Percentiles rank a stretch among this genome's conserved stretches.
Evolutionary conservation across 441 rosid species (phyloP).

Genomic region (Gossypium gossypioides): DNA sequence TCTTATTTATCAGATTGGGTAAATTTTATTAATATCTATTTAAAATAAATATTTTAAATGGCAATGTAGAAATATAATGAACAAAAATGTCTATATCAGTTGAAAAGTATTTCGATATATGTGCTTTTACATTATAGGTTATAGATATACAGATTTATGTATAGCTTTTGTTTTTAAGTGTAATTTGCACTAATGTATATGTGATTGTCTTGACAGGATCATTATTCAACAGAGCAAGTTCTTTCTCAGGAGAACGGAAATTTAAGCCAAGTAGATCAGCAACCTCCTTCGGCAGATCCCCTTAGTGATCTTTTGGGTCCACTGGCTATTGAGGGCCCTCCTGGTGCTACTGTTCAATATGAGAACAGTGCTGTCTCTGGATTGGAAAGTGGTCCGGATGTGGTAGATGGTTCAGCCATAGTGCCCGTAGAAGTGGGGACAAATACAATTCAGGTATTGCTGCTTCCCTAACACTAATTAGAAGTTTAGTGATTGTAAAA

Average conservation of each 20-base stretch:
- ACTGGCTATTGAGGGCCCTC: slow-evolving; percentile 81
- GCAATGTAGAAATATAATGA: background rate
- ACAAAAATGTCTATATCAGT: background rate
- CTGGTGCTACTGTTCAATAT: slow-evolving; percentile 34
- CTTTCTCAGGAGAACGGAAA: slow-evolving; percentile 49
- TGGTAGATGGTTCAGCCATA: slow-evolving; percentile 59
- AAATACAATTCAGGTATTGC: slow-evolving; percentile 64
- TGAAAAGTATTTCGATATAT: background rate
- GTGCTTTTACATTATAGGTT: background rate
- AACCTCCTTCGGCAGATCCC: slow-evolving; percentile 56
- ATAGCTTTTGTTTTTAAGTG: background rate
- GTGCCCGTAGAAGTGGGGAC: slow-evolving; percentile 65
- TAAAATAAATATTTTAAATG: background rate
- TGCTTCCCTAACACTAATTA: background rate
- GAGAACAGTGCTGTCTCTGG: slow-evolving; percentile 38
- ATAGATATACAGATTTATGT: background rate
- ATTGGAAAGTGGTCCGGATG: slow-evolving; percentile 39
- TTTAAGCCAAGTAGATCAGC: slow-evolving; percentile 42
- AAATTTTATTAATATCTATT: background rate
- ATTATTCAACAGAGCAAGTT: slow-evolving; percentile 35
- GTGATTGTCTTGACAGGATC: slow-evolving; percentile 36
- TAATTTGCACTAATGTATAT: slow-evolving; percentile 9
- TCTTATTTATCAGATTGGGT: background rate
- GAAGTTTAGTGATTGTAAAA: background rate
- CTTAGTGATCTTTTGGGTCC: slow-evolving; percentile 77